Evolutionary conservation across 768 basidiomycete genomes (phyloP).

Genomic region (Mycena amicta): DNA sequence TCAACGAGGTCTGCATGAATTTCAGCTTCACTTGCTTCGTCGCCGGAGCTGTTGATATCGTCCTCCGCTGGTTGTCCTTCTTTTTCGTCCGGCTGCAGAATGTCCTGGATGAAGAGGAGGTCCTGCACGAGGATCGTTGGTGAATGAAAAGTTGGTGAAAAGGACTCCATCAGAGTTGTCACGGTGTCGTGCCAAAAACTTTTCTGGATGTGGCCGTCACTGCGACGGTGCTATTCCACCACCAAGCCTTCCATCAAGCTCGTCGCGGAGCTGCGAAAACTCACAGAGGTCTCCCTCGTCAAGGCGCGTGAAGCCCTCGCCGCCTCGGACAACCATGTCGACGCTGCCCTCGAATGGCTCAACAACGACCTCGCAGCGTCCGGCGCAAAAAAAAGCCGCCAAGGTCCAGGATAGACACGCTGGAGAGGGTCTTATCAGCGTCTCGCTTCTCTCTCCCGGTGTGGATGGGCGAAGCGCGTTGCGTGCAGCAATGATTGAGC

Average conservation of each 20-base stretch:
- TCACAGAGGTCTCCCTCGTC: slow-evolving; percentile 77
- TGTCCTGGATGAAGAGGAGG: slow-evolving; percentile 69
- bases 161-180: slow-evolving; percentile 50
- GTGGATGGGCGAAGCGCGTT: slow-evolving; percentile 47
- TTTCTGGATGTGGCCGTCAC: slow-evolving; percentile 12
- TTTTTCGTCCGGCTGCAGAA: slow-evolving; percentile 46
- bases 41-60: slow-evolving; percentile 57
- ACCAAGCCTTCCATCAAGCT: slow-evolving; percentile 71
- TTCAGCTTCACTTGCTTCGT: slow-evolving; percentile 71
- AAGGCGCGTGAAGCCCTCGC: slow-evolving; percentile 89
- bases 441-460: slow-evolving; percentile 74
- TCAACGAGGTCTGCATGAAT: slow-evolving; percentile 64
- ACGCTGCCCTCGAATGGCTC: slow-evolving; percentile 79
- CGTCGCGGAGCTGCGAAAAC: slow-evolving; percentile 84
- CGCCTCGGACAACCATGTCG: slow-evolving; percentile 72
- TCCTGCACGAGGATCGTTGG: slow-evolving; percentile 75
- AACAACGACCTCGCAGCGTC: slow-evolving; percentile 69
- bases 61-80: slow-evolving; percentile 32
- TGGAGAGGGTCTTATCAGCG: slow-evolving; percentile 76
- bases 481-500: slow-evolving; percentile 85
- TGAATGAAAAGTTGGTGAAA: slow-evolving; percentile 60
- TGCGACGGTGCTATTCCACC: slow-evolving; percentile 29
- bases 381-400: slow-evolving; percentile 77
- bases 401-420: slow-evolving; percentile 80
- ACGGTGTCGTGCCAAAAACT: not conserved